Percentiles rank a stretch among this genome's conserved stretches.
These are phyloP conservation scores for Fusarium sp. DNA, from an alignment of 2,329 filamentous ascomycete species.

Conservation along the genomic window DNA sequence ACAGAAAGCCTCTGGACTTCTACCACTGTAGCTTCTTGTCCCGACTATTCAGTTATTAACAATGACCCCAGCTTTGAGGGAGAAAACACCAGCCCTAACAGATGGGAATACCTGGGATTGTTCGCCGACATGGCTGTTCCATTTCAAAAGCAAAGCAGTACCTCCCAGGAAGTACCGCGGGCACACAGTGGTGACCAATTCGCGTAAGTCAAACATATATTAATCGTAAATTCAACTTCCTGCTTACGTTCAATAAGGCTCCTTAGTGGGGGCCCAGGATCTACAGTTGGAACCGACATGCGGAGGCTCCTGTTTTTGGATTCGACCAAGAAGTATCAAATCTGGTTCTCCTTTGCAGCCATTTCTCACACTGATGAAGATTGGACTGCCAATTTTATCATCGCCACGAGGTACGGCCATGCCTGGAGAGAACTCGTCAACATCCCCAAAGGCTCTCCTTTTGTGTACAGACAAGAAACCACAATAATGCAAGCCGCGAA, in stretches of 20 bases:
- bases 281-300: slow-evolving; percentile 1
- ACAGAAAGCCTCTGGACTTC: not conserved
- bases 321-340: slow-evolving; percentile 8
- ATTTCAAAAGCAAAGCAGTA: not conserved
- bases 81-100: not conserved
- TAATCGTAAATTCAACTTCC: not conserved
- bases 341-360: slow-evolving; percentile 4
- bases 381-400: not conserved
- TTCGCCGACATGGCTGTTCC: not conserved
- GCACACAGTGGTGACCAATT: slow-evolving; percentile 7
- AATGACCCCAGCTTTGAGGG: slow-evolving; percentile 8
- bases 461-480: slow-evolving; percentile 1
- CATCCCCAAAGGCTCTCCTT: slow-evolving; percentile 6
- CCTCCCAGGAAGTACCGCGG: not conserved
- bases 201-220: not conserved
- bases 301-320: slow-evolving; percentile 5
- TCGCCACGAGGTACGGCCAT: not conserved
- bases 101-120: not conserved
- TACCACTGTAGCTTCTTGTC: slow-evolving; percentile 1
- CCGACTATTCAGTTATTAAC: not conserved
- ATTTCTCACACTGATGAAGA: not conserved
- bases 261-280: not conserved
- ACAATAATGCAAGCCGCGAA: not conserved
- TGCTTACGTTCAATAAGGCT: not conserved
- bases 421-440: not conserved